Evolutionary conservation across 305 asterid species (phyloP), one percentile per base, ranked within the genome.

Genomic region (Stenogyne calaminthoides): DNA sequence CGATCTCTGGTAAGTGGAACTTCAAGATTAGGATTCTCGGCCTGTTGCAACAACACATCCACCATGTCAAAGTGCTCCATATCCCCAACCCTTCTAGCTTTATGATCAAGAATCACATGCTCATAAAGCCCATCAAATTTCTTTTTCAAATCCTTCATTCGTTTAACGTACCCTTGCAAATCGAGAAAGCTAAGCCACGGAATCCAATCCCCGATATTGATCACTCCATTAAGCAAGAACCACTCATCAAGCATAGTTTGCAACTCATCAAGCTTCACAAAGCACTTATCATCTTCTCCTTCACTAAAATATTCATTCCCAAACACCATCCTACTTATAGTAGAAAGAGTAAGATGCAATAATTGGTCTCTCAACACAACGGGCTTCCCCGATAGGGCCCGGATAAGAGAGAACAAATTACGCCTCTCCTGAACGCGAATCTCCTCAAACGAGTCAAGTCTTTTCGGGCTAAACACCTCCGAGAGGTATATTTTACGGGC

Each of bases 151-250:
- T 9, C 69, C 63, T 76, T 84, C 88, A 86, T 81, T 39, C 64
- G 51, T 69, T 64, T 76, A 9, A 64, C 90, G 49, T 78, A 80
- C 15, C 90, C 85, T 57, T 84, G 84, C 59, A 81, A 0, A 61
- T 84, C 90, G 6, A 85, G 68, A 40, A 75, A 77, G 6, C 55
- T 60, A 4, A 84, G 81, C 85, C 85, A 86, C 11, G 88, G 85
- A 8, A 81, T 72, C 85, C 88, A 81, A 14, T 84, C 87, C 46
- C 85, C 85, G 8, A 83, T 25, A 18, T 81, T 76, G 22, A 81
- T n/a, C 46, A 63, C 87, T 6, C 89, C 81, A 11, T 44, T 62
- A 0, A 76, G 77, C 34, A 40, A 2, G 32, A 80, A 70, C 87
- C 82, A 82, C 55, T 84, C 79, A 2, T 70, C 82, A 15, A 83